Conservation (phyloP, 495 filamentous ascomycete genomes). For the Cercophora scortea region DNA sequence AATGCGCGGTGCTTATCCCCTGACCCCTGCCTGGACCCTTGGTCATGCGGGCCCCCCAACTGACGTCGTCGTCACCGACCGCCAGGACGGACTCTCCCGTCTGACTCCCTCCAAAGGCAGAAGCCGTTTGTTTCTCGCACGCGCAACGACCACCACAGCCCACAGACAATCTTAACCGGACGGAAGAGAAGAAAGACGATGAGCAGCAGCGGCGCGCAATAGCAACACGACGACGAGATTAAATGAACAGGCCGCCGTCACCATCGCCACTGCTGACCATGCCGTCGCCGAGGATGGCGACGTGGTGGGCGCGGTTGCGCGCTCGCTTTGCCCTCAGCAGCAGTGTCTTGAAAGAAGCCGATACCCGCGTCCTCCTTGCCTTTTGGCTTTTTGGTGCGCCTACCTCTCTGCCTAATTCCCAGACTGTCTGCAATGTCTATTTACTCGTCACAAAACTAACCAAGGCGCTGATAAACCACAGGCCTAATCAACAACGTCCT, state of each 20-base stretch:
- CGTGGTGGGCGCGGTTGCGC: conserved; percentile 67
- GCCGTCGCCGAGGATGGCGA: conserved; percentile 65
- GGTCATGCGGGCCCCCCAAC: neutral
- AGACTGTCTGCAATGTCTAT: neutral
- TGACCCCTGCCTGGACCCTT: too few species aligned
- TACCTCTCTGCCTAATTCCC: neutral
- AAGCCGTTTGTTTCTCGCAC: too few species aligned
- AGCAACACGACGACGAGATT: neutral
- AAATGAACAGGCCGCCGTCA: conserved; percentile 26
- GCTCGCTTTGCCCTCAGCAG: conserved; percentile 43
- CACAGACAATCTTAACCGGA: too few species aligned
- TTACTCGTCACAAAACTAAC: neutral
- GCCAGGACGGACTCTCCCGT: neutral
- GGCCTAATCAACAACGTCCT: conserved; percentile 96
- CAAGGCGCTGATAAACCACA: conserved; percentile 20
- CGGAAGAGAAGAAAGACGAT: too few species aligned
- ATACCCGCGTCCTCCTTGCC: conserved; percentile 65
- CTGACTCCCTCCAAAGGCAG: neutral
- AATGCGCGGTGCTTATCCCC: too few species aligned
- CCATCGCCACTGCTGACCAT: conserved; percentile 48
- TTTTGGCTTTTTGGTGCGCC: conserved; percentile 88
- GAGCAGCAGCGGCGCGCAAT: neutral
- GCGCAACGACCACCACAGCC: too few species aligned
- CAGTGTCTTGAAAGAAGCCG: conserved; percentile 55
- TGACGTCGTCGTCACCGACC: neutral